Evolutionary conservation across 2,329 filamentous ascomycete species (phyloP).

Genomic region (Pyrenochaeta sp.): DNA sequence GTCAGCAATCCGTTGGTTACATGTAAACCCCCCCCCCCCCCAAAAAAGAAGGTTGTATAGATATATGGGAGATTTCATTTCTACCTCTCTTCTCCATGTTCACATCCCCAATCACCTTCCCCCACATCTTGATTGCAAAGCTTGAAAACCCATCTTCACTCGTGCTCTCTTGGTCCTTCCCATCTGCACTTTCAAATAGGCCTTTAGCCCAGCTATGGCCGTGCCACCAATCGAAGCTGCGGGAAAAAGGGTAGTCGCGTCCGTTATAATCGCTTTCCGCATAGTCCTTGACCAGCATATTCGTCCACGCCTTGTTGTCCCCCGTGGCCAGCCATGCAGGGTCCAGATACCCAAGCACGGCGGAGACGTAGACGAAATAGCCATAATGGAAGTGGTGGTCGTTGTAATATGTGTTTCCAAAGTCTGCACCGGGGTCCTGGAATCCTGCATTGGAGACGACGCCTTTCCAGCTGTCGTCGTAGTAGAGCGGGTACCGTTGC

Average conservation of each 20-base stretch:
- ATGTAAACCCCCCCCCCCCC: too few relatives aligned
- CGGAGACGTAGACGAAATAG: slow-evolving; percentile 88
- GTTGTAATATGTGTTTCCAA: slow-evolving; percentile 84
- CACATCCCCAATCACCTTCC: slow-evolving; percentile 74
- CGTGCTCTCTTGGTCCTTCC: slow-evolving; percentile 86
- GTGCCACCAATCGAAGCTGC: slow-evolving; percentile 92
- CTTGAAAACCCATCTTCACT: slow-evolving; percentile 89
- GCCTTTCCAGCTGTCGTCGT: slow-evolving; percentile 76
- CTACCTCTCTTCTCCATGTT: slow-evolving; percentile 77
- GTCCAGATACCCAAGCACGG: slow-evolving; percentile 82
- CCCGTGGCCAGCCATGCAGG: slow-evolving; percentile 70
- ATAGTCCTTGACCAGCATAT: slow-evolving; percentile 82
- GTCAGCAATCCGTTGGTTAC: too few relatives aligned
- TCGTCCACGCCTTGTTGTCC: slow-evolving; percentile 80
- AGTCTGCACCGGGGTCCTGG: slow-evolving; percentile 76
- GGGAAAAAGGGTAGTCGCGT: slow-evolving; percentile 75
- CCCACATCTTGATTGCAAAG: slow-evolving; percentile 96
- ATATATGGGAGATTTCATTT: too few relatives aligned
- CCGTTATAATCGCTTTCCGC: slow-evolving; percentile 79
- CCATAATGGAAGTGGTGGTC: slow-evolving; percentile 74
- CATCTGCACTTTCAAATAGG: slow-evolving; percentile 73
- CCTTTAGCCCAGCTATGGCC: slow-evolving; percentile 95
- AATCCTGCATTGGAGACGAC: slow-evolving; percentile 81
- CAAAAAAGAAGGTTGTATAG: too few relatives aligned
- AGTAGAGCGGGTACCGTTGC: slow-evolving; percentile 61